Evolutionary conservation across 2,329 filamentous ascomycete genomes (phyloP).

Genomic region (Sodiomyces alkalinus): DNA sequence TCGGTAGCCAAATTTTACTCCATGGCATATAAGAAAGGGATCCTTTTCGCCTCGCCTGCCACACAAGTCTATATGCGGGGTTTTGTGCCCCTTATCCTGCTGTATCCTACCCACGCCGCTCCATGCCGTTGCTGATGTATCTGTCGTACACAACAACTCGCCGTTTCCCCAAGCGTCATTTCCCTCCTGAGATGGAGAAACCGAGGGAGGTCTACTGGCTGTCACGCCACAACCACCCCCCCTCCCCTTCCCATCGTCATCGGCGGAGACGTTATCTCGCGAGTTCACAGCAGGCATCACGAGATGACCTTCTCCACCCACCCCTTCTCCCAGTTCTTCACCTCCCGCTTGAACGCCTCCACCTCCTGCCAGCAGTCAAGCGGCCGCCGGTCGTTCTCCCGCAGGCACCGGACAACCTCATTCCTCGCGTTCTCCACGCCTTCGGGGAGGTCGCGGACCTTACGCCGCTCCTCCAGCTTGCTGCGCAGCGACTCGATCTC

Average conservation of each 20-base stretch:
- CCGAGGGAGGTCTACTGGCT: too few species aligned
- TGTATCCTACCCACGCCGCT: not conserved
- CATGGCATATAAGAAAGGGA: not conserved
- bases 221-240: too few species aligned
- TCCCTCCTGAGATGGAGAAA: too few species aligned
- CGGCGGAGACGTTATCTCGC: too few species aligned
- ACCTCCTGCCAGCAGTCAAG: conserved; percentile 93
- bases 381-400: conserved; percentile 71
- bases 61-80: conserved; percentile 3
- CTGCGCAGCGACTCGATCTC: conserved; percentile 43
- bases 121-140: conserved; percentile 3
- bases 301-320: conserved; percentile 75
- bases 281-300: too few species aligned
- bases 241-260: not conserved
- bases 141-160: conserved; percentile 4
- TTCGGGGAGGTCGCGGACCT: conserved; percentile 54
- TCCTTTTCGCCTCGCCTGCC: not conserved
- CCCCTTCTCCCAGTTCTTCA: conserved; percentile 66
- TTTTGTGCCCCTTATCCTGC: conserved; percentile 7
- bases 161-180: too few species aligned
- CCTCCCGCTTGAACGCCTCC: conserved; percentile 77
- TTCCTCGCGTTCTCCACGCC: conserved; percentile 59
- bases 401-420: conserved; percentile 65
- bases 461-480: conserved; percentile 46
- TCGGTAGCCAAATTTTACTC: conserved; percentile 1